Percentiles rank a stretch among this genome's conserved stretches.
Evolutionary conservation across 495 filamentous ascomycete species (phyloP).

Genomic region (Terfezia claveryi): DNA sequence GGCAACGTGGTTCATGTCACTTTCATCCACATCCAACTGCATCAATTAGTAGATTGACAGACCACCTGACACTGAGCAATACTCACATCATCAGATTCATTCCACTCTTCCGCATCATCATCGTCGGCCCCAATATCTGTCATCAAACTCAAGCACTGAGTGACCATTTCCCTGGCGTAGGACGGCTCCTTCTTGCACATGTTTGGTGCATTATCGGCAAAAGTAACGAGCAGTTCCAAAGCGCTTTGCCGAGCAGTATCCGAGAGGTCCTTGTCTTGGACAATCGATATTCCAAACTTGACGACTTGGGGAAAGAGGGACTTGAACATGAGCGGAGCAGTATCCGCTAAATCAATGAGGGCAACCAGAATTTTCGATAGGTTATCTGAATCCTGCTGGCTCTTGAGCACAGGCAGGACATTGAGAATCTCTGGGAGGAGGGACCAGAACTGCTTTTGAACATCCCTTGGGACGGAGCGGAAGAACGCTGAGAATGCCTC

Average conservation of each 20-base stretch:
- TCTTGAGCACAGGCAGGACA: slow-evolving; percentile 80
- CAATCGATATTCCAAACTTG: slow-evolving; percentile 71
- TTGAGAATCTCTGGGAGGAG: slow-evolving; percentile 79
- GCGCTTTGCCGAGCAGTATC: slow-evolving; percentile 86
- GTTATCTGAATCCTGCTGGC: slow-evolving; percentile 65
- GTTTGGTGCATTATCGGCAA: slow-evolving; percentile 77
- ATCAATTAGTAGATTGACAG: slow-evolving; percentile 5
- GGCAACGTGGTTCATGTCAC: slow-evolving; percentile 90
- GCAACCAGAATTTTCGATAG: slow-evolving; percentile 73
- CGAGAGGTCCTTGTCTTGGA: slow-evolving; percentile 83
- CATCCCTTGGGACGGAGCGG: slow-evolving; percentile 65
- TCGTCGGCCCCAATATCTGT: slow-evolving; percentile 95
- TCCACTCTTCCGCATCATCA: slow-evolving; percentile 88
- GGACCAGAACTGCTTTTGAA: slow-evolving; percentile 62
- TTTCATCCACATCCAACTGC: slow-evolving; percentile 81
- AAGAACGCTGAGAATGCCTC: slow-evolving; percentile 94
- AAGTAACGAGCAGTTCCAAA: slow-evolving; percentile 91
- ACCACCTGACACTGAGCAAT: not conserved
- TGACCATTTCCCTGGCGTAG: slow-evolving; percentile 92
- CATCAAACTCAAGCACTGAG: slow-evolving; percentile 94
- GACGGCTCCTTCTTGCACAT: slow-evolving; percentile 86
- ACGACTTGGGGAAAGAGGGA: slow-evolving; percentile 72
- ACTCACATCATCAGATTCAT: slow-evolving; percentile 70
- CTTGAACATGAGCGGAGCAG: slow-evolving; percentile 91
- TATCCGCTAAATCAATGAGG: slow-evolving; percentile 80